Base-by-base conservation (phyloP, 805 yeast species). In the Clavispora fructus region DNA sequence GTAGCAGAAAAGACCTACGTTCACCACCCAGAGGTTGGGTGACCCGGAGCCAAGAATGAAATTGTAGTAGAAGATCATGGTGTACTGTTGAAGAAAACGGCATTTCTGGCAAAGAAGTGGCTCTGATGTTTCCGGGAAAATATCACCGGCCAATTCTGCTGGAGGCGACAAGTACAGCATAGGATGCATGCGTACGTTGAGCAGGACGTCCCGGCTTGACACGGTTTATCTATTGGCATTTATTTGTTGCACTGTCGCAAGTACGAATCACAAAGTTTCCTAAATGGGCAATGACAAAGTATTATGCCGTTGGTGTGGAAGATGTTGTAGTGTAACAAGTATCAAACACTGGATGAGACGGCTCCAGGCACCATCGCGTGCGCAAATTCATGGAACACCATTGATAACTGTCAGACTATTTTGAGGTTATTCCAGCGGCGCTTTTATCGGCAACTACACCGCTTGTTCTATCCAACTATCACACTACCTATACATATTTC, bases 21-120 rank as follows among this genome's bases (percentile, higher is more conserved):
- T 50, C 32, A 50, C 23, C 7, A 50, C 39, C 46, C 50, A 46
- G n/a, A 52, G 40, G 25, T 35, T 41, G 11, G 55, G 55, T 41
- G 51, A 50, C 4, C 47, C 7, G 17, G 41, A 6, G 10, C 55
- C 55, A 13, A 42, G 46, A 5, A 29, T 44, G 44, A 52, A 39
- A 28, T 52, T 52, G 47, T 52, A 52, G 38, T 43, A 39, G 40
- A 51, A 35, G 14, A 51, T 47, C 42, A 51, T 25, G 10, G 7
- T 11, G 11, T 17, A 16, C 25, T 25, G 12, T 2, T 7, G 16
- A 10, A 33, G 25, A 17, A 16, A 33, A 3, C 37, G 37, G 13
- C 37, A 33, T 1, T 23, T 16, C 6, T 7, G 19, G 25, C 37
- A 33, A 6, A 16, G 13, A 8, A 17, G 37, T 16, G 37, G 25